Evolutionary conservation across 1,284 basidiomycete genomes (phyloP), one percentile per base, ranked within the genome.

Genomic region (Salmacisia buchloeana): DNA sequence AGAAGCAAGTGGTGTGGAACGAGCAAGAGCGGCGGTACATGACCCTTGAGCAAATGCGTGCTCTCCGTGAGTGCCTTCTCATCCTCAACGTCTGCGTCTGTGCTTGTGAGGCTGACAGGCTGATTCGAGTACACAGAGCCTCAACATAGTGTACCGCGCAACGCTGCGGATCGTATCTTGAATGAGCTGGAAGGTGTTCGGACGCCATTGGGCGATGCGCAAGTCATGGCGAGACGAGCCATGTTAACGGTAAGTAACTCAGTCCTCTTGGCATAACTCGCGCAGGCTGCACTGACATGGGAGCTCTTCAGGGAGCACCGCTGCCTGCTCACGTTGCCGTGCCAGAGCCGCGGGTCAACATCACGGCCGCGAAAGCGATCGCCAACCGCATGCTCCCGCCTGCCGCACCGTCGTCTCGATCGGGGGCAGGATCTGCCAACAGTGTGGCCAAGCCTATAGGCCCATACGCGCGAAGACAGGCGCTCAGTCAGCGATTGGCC

Each of bases 121-220:
- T 7, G 1, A 6, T 6, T 54, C 49, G 10, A 6, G 9, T 18
- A 12, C 27, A 9, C 49, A 54, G 49, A 54, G 34, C 49, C 49
- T 18, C 49, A 31, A 31, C 49, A n/a, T 27, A 25, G 18, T 13
- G 46, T 9, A 10, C 29, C 49, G 29, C 27, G 49, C 13, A 54
- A 54, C 29, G 34, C 49, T 5, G 49, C 49, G 2, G 49, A 54
- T 33, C 25, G 25, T 27, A 54, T 54, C 15, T n/a, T 54, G 49
- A 54, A 54, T n/a, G 49, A 54, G 29, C 10, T 54, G 3, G 49
- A 54, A n/a, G 49, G 49, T n/a, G 49, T 54, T 12, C 49, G 49
- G 13, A 54, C 49, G 10, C 49, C 49, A 3, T n/a, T 54, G 27
- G 49, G 49, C 25, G 49, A 54, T 18, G 25, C 49, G 27, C 49